These are phyloP conservation scores for Cardamine occulta DNA, from an alignment of 345 rosid species.

Conservation along the genomic window DNA sequence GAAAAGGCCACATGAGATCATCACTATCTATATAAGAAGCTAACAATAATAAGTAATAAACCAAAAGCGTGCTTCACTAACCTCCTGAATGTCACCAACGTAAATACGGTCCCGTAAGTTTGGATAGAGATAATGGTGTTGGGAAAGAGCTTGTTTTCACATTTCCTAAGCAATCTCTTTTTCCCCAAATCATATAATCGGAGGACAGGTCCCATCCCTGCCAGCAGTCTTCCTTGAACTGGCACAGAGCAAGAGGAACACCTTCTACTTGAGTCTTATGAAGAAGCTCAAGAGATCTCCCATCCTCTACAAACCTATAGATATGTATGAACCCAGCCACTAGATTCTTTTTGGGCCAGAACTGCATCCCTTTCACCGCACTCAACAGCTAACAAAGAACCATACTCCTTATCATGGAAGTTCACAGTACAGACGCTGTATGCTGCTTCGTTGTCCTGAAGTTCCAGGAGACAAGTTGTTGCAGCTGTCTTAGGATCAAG, in stretches of 20 bases:
- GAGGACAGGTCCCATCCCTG: slow-evolving; percentile 88
- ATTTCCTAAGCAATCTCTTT: slow-evolving; percentile 87
- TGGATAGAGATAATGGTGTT: slow-evolving; percentile 76
- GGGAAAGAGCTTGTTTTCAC: slow-evolving; percentile 95
- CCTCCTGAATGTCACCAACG: slow-evolving; percentile 98
- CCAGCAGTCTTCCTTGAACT: slow-evolving; percentile 96
- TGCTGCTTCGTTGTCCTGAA: slow-evolving; percentile 98
- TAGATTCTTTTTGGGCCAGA: slow-evolving; percentile 76
- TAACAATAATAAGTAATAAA: not conserved
- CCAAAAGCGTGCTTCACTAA: slow-evolving; percentile 33
- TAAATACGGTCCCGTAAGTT: slow-evolving; percentile 87
- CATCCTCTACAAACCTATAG: slow-evolving; percentile 91
- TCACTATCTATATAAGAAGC: not conserved
- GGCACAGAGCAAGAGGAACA: slow-evolving; percentile 84
- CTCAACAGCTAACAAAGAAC: slow-evolving; percentile 94
- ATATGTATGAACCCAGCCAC: slow-evolving; percentile 85
- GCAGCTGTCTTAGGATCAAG: slow-evolving; percentile 80
- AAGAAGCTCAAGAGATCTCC: slow-evolving; percentile 81
- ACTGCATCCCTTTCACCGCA: slow-evolving; percentile 88
- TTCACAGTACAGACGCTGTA: slow-evolving; percentile 90
- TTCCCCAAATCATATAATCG: slow-evolving; percentile 94
- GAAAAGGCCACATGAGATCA: not conserved
- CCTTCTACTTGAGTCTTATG: slow-evolving; percentile 98
- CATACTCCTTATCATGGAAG: slow-evolving; percentile 95
- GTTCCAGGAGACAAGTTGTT: slow-evolving; percentile 93